Evolutionary conservation across 371 early-diverging fungal species (phyloP), one percentile per base, ranked within the genome.

Genomic region (Zychaea mexicana): DNA sequence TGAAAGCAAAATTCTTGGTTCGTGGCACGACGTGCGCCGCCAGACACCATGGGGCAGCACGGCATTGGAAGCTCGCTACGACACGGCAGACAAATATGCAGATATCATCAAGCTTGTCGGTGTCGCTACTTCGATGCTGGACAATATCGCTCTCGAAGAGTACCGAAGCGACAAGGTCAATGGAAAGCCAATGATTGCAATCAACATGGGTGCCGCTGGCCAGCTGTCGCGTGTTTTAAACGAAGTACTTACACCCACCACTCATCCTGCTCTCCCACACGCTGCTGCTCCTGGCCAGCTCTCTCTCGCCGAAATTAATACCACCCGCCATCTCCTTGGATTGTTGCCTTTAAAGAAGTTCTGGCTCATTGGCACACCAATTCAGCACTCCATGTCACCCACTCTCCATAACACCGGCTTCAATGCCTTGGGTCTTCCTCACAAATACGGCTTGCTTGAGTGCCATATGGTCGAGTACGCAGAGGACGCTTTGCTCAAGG

Each of bases 251-350:
- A 96, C 98, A 2, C 98, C 98, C 2, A 94, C 96, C 21, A 97
- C 96, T 0, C 98, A 98, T 70, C 83, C 90, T 30, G 69, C 80
- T 21, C 72, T 97, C 36, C 88, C 94, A 2, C 72, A 78, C 2
- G 85, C 87, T 42, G 97, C 98, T 2, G 98, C 98, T 1, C 96
- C 97, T 10, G 98, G 98, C 30, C 98, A 98, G 76, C 84, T 98
- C 24, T 87, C 92, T n/a, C 81, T 95, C 2, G 73, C 73, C 21
- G 89, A 96, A 68, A 95, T 98, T 64, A 78, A 92, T 67, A 70
- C 81, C 42, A 85, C 91, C 0, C 88, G 93, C 3, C 73, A 84
- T 30, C 70, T 88, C 13, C 64, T 91, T 10, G 98, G 98, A 1
- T 70, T 90, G 42, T 65, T 92, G 33, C 84, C 90, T 1, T 59